Evolutionary conservation across 805 yeast species (phyloP), one percentile per base, ranked within the genome.

Genomic region (Cyberlindnera veronae): DNA sequence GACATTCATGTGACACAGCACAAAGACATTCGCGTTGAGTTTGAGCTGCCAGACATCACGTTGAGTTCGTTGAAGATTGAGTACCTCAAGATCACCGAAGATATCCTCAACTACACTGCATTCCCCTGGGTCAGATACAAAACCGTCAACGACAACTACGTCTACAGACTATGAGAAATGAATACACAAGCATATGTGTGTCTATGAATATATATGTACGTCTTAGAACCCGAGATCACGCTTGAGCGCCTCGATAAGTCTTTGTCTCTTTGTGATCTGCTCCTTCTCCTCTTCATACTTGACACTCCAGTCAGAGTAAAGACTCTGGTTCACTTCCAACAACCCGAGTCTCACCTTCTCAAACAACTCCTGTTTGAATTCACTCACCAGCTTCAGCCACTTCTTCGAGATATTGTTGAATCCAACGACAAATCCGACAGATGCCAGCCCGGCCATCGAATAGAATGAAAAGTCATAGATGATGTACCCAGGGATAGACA

Each of bases 41-140:
- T 84, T 52, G 77, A 80, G 45, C 71, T 85, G 32, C 85, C 85
- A 3, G 72, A 79, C 60, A 61, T 73, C 41, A 70, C 87, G 1
- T 74, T 79, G 45, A 77, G 86, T 31, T 88, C 88, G 0, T 60
- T 84, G 27, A 78, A 77, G 49, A 71, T 84, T 17, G 83, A 76
- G 27, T 84, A 79, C 50, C 58, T 84, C 36, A 77, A 80, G 46
- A 81, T 84, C 13, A 75, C 74, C 18, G 95, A 84, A 51, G 38
- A 44, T 6, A 71, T 69, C 37, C 58, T 83, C 54, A 67, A 73
- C 38, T 80, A 80, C 49, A 77, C 84, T 6, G 74, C 85, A 30
- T 84, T 84, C 54, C 90, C 93, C 0, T 84, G 95, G 95, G 82
- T 84, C 1, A 68, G 83, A 39, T 82, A 84, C 53, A 62, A 71